Evolutionary conservation across 2,329 filamentous ascomycete species (phyloP).

Genomic region (Talaromyces sp.): DNA sequence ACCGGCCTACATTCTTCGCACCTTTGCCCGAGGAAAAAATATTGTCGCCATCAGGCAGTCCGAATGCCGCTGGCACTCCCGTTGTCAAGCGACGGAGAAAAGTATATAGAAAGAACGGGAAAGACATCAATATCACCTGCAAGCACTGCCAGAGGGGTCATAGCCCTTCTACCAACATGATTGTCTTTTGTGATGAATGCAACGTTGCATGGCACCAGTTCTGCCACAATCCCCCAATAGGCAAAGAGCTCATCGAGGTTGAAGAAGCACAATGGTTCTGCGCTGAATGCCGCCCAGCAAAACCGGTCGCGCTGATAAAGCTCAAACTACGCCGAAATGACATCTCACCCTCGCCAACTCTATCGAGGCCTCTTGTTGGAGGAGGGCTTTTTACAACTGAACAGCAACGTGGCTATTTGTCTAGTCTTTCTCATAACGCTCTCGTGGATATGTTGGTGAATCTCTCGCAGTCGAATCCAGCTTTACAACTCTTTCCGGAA

Average conservation of each 20-base stretch:
- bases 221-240: constrained; percentile 72
- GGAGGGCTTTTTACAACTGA: constrained; percentile 23
- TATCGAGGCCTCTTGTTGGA: constrained; percentile 19
- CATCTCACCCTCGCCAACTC: background rate
- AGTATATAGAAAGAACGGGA: constrained; percentile 38
- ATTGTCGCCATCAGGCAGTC: constrained; percentile 6
- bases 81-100: constrained; percentile 54
- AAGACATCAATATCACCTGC: constrained; percentile 51
- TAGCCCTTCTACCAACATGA: constrained; percentile 68
- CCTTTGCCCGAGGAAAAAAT: constrained; percentile 36
- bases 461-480: constrained; percentile 57
- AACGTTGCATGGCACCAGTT: constrained; percentile 75
- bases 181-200: constrained; percentile 82
- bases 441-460: constrained; percentile 62
- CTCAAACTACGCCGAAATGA: constrained; percentile 9
- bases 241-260: constrained; percentile 62
- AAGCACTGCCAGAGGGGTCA: constrained; percentile 67
- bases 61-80: constrained; percentile 13
- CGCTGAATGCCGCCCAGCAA: constrained; percentile 48
- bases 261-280: constrained; percentile 69
- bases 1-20: constrained; percentile 58
- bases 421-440: constrained; percentile 54
- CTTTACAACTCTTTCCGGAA: constrained; percentile 59
- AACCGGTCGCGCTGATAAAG: constrained; percentile 13
- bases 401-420: constrained; percentile 61